Percentiles rank a stretch among this genome's conserved stretches.
phyloP scores from a whole-genome alignment of 1,284 basidiomycete species.

The Austropuccinia psidii region DNA sequence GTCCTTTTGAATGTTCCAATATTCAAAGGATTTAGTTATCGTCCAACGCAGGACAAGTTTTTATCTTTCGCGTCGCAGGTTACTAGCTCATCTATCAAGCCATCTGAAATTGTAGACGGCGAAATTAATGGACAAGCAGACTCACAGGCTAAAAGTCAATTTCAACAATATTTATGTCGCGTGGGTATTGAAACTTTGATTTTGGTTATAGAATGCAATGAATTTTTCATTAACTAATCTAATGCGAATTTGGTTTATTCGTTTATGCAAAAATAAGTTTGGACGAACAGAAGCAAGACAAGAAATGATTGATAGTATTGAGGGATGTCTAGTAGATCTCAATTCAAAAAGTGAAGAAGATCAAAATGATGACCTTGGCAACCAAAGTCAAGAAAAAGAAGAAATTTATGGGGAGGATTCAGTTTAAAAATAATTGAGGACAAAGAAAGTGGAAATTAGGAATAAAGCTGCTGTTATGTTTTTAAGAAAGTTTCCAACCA shows the following conservation, averaged over 20 bases:
- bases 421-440: too few species aligned
- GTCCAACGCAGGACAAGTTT: slow-evolving; percentile 30
- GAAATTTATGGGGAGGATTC: too few species aligned
- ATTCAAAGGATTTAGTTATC: slow-evolving; percentile 32
- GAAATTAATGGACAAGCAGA: background rate
- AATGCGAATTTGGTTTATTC: background rate
- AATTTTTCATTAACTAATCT: background rate
- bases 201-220: background rate
- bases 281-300: slow-evolving; percentile 22
- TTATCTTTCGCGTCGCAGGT: slow-evolving; percentile 16
- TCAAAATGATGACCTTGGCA: too few species aligned
- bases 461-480: too few species aligned
- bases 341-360: background rate
- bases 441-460: too few species aligned
- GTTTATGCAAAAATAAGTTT: background rate
- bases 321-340: slow-evolving; percentile 13
- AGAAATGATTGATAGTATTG: slow-evolving; percentile 35
- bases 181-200: background rate
- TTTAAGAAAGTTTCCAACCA: too few species aligned
- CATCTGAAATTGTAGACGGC: background rate
- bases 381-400: too few species aligned
- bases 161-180: slow-evolving; percentile 34
- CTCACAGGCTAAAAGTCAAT: slow-evolving; percentile 18
- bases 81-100: background rate
- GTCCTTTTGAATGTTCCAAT: slow-evolving; percentile 34